Conservation (phyloP, 164 flowering plant genomes). For the Annona squamosa region DNA sequence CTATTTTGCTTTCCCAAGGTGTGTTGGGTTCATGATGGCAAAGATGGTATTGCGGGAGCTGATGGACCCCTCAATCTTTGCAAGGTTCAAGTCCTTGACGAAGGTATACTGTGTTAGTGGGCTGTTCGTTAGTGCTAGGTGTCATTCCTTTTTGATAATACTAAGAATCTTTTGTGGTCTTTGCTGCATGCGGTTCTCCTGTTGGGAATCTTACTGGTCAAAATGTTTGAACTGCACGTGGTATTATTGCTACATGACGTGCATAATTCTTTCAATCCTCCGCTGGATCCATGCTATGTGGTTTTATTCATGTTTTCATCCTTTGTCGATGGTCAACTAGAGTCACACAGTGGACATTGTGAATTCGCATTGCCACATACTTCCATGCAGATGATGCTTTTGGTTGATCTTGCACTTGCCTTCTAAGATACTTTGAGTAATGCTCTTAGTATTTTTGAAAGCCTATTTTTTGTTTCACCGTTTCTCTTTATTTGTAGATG, state of each 20-base stretch:
- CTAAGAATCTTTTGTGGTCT: background rate
- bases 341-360: too few species aligned
- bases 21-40: slow-evolving; percentile 98
- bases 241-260: too few species aligned
- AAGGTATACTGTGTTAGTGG: slow-evolving; percentile 39
- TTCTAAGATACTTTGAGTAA: background rate
- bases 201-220: background rate
- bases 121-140: background rate
- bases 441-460: background rate
- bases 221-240: too few species aligned
- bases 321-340: too few species aligned
- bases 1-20: slow-evolving; percentile 33
- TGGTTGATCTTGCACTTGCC: background rate
- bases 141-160: background rate
- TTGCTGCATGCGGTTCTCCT: background rate
- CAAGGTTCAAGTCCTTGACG: slow-evolving; percentile 66
- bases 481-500: too few species aligned
- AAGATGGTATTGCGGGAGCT: slow-evolving; percentile 92
- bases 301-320: too few species aligned
- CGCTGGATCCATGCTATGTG: too few species aligned
- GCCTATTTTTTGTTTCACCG: too few species aligned
- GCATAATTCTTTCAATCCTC: too few species aligned
- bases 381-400: background rate
- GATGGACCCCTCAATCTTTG: slow-evolving; percentile 72
- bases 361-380: background rate